A percentile compares a stretch with the other conserved stretches of the same genome.
Evolutionary conservation across 331 rosid genomes (phyloP).

Genomic region (Pyracantha coccinea): DNA sequence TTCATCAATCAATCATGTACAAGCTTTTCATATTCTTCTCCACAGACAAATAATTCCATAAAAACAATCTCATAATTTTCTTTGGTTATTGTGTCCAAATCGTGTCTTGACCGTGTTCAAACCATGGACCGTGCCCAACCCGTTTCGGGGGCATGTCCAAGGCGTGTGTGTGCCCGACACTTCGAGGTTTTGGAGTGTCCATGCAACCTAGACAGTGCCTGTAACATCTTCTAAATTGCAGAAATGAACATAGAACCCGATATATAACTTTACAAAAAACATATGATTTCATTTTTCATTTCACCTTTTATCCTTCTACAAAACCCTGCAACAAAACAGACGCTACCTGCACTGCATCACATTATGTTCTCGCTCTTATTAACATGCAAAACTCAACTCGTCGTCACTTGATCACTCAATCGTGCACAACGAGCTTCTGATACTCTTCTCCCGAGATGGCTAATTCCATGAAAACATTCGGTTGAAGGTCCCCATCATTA

Average conservation of each 20-base stretch:
- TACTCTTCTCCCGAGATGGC: slow-evolving; percentile 21
- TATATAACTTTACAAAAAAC: background rate
- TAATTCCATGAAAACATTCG: slow-evolving; percentile 35
- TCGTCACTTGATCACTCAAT: background rate
- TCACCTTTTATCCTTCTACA: background rate
- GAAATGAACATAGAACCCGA: background rate
- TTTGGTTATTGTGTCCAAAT: background rate
- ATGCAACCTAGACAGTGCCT: too few species aligned
- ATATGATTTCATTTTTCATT: background rate
- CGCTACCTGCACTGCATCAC: background rate
- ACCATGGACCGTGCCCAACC: too few species aligned
- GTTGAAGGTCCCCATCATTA: slow-evolving; percentile 33
- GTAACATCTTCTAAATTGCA: background rate
- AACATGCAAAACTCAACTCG: background rate
- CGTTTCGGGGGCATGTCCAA: too few species aligned
- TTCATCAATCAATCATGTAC: slow-evolving; percentile 15
- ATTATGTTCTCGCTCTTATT: background rate
- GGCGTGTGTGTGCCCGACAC: too few species aligned
- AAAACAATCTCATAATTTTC: too few species aligned
- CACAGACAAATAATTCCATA: background rate
- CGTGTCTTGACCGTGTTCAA: too few species aligned
- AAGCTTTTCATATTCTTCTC: slow-evolving; percentile 43
- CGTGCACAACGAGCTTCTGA: background rate
- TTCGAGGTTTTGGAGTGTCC: too few species aligned
- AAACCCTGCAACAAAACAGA: background rate